Percentiles rank a stretch among this genome's conserved stretches.
These are phyloP conservation scores for Epichloe hybrida DNA, from an alignment of 2,329 filamentous ascomycete genomes.

Conservation along the genomic window DNA sequence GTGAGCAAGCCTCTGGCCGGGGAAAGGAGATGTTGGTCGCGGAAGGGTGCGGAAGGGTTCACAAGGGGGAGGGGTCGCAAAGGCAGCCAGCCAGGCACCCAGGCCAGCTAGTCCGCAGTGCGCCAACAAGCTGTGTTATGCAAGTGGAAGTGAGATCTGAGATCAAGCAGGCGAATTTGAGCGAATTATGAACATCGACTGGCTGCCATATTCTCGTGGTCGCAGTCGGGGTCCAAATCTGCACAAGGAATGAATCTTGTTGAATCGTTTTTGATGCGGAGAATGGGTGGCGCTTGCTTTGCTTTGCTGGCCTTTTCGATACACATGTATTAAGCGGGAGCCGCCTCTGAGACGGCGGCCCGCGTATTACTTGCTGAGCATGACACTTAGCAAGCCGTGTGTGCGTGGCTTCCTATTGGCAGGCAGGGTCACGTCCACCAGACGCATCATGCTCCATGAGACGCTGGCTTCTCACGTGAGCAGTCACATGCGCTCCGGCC, in stretches of 20 bases:
- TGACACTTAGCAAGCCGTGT: background rate
- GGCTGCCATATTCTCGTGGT: background rate
- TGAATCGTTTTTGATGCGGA: background rate
- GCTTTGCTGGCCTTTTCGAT: conserved; percentile 11
- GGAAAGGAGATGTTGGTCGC: conserved; percentile 1
- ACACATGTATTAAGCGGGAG: background rate
- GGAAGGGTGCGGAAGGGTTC: background rate
- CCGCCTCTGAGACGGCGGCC: background rate
- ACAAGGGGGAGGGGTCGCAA: background rate
- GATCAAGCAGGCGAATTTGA: background rate
- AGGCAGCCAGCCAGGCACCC: background rate
- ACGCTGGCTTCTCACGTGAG: background rate
- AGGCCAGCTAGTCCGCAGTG: background rate
- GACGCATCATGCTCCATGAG: background rate
- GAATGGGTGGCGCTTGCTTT: background rate
- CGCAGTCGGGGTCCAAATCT: background rate
- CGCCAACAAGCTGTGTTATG: too few species aligned
- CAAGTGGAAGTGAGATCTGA: background rate
- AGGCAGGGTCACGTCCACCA: background rate
- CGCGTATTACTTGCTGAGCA: too few species aligned
- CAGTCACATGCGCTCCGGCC: background rate
- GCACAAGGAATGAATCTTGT: background rate
- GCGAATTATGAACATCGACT: background rate
- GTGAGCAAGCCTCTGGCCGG: conserved; percentile 2
- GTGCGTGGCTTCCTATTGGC: background rate